Conservation (phyloP, 2,329 filamentous ascomycete genomes). For the Epichloe sylvatica region DNA sequence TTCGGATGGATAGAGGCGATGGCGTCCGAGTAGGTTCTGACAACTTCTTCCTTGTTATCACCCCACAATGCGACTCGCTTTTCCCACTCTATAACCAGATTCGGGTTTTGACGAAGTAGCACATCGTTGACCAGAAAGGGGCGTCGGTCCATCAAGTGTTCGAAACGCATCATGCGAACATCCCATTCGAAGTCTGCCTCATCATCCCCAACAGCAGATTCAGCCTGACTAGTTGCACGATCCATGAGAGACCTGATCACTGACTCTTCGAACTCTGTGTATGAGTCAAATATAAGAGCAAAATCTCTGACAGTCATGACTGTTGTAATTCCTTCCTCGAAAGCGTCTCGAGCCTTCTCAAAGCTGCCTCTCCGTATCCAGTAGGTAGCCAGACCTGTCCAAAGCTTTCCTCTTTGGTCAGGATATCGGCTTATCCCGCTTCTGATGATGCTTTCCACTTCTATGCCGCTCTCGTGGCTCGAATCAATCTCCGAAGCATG, state of each 20-base stretch:
- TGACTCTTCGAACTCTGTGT: constrained; percentile 92
- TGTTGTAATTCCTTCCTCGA: constrained; percentile 91
- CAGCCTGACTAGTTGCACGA: constrained; percentile 63
- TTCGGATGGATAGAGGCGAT: constrained; percentile 89
- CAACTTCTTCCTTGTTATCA: constrained; percentile 78
- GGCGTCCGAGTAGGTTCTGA: constrained; percentile 87
- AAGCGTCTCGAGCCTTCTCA: constrained; percentile 81
- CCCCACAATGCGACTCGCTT: constrained; percentile 94
- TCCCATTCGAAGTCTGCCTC: constrained; percentile 89
- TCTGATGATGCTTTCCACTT: constrained; percentile 82
- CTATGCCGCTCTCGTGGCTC: constrained; percentile 65
- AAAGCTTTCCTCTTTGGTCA: constrained; percentile 87
- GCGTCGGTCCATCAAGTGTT: constrained; percentile 91
- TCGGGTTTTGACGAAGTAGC: constrained; percentile 83
- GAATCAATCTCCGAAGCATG: constrained; percentile 79
- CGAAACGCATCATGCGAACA: constrained; percentile 93
- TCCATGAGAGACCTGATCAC: constrained; percentile 89
- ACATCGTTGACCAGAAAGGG: constrained; percentile 97
- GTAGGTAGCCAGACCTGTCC: constrained; percentile 89
- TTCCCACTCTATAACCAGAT: constrained; percentile 94
- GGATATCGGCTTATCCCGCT: constrained; percentile 84
- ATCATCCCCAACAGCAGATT: constrained; percentile 63
- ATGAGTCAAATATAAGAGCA: constrained; percentile 89
- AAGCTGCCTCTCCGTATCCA: constrained; percentile 91
- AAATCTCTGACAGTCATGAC: constrained; percentile 99